Evolutionary conservation across 2,329 filamentous ascomycete genomes (phyloP).

Genomic region (Diaporthe velutina): DNA sequence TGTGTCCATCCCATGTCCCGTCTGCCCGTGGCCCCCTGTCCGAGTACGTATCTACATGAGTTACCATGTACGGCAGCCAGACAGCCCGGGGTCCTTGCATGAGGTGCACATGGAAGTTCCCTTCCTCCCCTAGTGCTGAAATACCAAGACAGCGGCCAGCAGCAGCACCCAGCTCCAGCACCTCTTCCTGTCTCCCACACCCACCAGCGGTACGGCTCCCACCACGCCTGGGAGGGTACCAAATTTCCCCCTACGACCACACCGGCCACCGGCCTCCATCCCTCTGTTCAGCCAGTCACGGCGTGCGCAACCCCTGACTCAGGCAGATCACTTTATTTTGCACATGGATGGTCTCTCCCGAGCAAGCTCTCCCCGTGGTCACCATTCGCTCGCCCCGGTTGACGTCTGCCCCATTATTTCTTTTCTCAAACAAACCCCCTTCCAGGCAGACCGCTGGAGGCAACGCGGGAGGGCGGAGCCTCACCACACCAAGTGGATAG

Average conservation of each 20-base stretch:
- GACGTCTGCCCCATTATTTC: constrained; percentile 15
- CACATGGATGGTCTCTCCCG: constrained; percentile 28
- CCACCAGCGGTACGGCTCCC: constrained; percentile 13
- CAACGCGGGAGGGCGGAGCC: constrained; percentile 28
- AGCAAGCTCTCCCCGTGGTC: constrained; percentile 33
- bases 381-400: constrained; percentile 28
- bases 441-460: constrained; percentile 19
- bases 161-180: neutral
- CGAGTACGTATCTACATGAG: neutral
- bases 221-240: constrained; percentile 34
- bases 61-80: neutral
- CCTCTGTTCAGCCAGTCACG: constrained; percentile 30
- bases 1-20: neutral
- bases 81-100: constrained; percentile 28
- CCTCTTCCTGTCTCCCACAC: constrained; percentile 26
- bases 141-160: constrained; percentile 6
- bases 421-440: constrained; percentile 13
- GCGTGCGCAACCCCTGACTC: constrained; percentile 36
- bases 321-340: constrained; percentile 32
- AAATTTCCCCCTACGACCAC: constrained; percentile 31
- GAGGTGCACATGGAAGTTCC: constrained; percentile 24
- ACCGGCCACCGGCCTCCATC: constrained; percentile 28
- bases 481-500: neutral
- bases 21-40: neutral
- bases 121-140: constrained; percentile 20